Evolutionary conservation across 2,329 filamentous ascomycete species (phyloP).

Genomic region (Pseudovirgaria hyperparasitica): DNA sequence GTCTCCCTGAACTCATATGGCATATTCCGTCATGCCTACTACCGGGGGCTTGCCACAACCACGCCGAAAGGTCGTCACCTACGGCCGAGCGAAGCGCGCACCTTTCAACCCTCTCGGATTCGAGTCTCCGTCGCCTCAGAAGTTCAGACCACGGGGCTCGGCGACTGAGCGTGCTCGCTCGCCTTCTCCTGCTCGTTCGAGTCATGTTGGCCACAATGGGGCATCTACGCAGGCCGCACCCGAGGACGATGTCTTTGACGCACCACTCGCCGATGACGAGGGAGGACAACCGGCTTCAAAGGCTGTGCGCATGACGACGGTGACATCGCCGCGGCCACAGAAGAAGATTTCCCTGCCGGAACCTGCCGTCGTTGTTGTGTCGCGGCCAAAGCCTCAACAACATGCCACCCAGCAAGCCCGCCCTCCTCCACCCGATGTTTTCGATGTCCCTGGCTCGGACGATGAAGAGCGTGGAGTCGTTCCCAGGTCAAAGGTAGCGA

Average conservation of each 20-base stretch:
- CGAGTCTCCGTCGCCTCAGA: no score
- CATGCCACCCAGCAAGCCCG: constrained; percentile 3
- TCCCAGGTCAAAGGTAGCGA: constrained; percentile 2
- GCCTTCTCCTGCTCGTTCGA: no score
- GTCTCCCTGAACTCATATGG: no score
- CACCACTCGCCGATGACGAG: no score
- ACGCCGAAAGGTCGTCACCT: constrained; percentile 26
- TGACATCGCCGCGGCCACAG: not conserved
- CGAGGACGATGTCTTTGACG: no score
- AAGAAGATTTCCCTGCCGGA: not conserved
- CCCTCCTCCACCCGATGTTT: constrained; percentile 15
- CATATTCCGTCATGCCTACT: no score
- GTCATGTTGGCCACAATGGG: no score
- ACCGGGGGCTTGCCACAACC: constrained; percentile 10
- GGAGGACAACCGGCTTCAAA: no score
- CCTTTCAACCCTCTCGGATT: constrained; percentile 7
- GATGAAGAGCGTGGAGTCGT: constrained; percentile 13
- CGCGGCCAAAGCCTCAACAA: not conserved
- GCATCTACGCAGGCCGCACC: no score
- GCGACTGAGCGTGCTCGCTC: no score
- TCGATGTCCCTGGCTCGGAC: constrained; percentile 28
- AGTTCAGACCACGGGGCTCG: no score
- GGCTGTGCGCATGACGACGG: not conserved
- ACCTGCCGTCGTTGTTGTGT: not conserved
- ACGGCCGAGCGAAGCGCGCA: constrained; percentile 21